These are phyloP conservation scores for Cicer judaicum DNA, from an alignment of 306 rosid genomes.

Conservation along the genomic window DNA sequence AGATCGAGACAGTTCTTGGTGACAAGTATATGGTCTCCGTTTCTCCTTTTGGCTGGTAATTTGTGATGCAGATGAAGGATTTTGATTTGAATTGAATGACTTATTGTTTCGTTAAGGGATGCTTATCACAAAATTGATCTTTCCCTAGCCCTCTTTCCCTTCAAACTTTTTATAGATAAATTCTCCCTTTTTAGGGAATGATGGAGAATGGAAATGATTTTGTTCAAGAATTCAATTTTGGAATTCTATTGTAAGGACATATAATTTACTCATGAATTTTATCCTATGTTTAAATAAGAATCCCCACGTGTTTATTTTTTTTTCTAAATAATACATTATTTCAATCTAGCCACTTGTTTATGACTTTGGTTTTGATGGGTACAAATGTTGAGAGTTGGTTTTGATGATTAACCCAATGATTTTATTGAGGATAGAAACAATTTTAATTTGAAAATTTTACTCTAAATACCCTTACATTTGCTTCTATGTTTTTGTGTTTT, in stretches of 20 bases:
- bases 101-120: conserved; percentile 8
- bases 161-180: conserved; percentile 26
- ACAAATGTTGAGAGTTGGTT: too few relatives aligned
- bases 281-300: conserved; percentile 11
- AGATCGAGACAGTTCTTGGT: conserved; percentile 55
- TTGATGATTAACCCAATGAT: too few relatives aligned
- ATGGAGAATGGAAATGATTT: conserved; percentile 17
- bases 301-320: too few relatives aligned
- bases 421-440: too few relatives aligned
- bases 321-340: too few relatives aligned
- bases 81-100: conserved; percentile 11
- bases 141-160: conserved; percentile 22
- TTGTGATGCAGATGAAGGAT: conserved; percentile 41
- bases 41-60: conserved; percentile 53
- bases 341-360: too few relatives aligned
- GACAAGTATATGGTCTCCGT: conserved; percentile 54
- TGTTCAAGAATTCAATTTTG: conserved; percentile 21
- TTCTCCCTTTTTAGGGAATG: conserved; percentile 24
- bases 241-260: neutral
- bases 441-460: too few relatives aligned
- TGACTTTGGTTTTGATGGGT: too few relatives aligned
- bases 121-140: conserved; percentile 2
- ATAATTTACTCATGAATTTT: neutral
- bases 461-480: too few relatives aligned
- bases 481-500: too few relatives aligned